Percentiles rank a stretch among this genome's conserved stretches.
These are phyloP conservation scores for Alternaria conjuncta DNA, from an alignment of 2,329 filamentous ascomycete species.

Conservation along the genomic window DNA sequence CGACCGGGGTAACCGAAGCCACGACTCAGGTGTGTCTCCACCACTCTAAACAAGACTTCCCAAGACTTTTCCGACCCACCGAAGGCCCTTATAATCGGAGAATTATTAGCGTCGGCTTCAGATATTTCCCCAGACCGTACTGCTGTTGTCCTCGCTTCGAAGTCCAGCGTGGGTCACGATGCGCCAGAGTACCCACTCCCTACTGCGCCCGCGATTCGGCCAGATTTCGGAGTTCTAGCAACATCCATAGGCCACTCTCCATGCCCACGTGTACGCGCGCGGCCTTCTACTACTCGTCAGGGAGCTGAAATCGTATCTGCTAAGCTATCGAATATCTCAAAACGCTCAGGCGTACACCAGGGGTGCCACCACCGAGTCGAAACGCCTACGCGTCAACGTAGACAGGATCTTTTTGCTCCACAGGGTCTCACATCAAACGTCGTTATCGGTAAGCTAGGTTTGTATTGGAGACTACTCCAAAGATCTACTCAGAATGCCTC, in stretches of 20 bases:
- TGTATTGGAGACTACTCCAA: not conserved
- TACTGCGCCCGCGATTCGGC: not conserved
- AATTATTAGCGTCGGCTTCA: not conserved
- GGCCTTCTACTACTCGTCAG: not conserved
- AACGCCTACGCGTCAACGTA: fast-evolving
- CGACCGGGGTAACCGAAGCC: not conserved
- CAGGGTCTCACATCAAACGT: not conserved
- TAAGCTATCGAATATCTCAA: not conserved
- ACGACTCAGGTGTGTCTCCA: not conserved
- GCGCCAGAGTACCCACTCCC: not conserved
- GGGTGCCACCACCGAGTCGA: fast-evolving
- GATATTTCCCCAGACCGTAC: not conserved
- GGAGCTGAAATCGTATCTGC: not conserved
- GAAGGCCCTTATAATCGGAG: not conserved
- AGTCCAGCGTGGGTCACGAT: not conserved
- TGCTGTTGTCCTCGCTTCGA: not conserved
- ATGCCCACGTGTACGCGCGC: not conserved
- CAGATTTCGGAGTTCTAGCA: not conserved
- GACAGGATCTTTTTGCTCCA: fast-evolving
- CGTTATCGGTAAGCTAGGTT: not conserved
- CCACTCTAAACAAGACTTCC: not conserved
- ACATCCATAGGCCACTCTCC: not conserved
- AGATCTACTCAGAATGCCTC: not conserved
- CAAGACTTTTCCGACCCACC: not conserved
- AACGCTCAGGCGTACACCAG: not conserved